Evolutionary conservation across 306 rosid species (phyloP), one percentile per base, ranked within the genome.

Genomic region (Delonix regia): DNA sequence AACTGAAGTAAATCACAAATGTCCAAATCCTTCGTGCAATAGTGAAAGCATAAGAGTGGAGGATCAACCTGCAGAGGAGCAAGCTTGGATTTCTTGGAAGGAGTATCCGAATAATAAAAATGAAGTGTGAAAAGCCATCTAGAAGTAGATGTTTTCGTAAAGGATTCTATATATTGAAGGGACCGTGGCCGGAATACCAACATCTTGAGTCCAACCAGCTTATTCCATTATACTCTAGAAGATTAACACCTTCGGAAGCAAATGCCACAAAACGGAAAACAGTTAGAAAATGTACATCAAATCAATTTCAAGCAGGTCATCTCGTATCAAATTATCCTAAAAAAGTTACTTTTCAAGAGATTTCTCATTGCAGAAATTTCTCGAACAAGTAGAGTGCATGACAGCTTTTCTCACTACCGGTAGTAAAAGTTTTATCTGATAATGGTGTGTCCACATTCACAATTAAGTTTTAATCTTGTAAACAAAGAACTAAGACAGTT

Each of bases 61-160:
- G 24, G 64, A 82, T 11, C 59, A 85, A 92, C 99, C 98, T 95
- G 97, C 48, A 91, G 84, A 69, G 98, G 99, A 69, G 98, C 93
- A 73, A 89, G 90, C 85, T 91, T 95, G 12, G 92, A 81, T 71
- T 84, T 95, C 83, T 81, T 87, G 61, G 24, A 75, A 30, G 92
- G 85, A 28, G 85, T 28, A 73, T 87, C 87, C 0, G 93, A 87
- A 84, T 77, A 89, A 63, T 83, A 77, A 60, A 78, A 85, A 56
- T 64, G 64, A 38, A 75, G 64, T 7, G 88, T 69, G 76, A 79
- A 70, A 60, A 79, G 59, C 91, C 94, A 89, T 63, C 85, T 88
- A 76, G 71, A 56, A 65, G 80, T 67, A n/a, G 73, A 83, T 66
- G 83, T 73, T 64, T 72, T 87, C 48, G 86, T 73, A 66, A 76